A percentile compares a stretch with the other conserved stretches of the same genome.
Conservation (phyloP, 306 rosid genomes). For the Heteromeles arbutifolia region DNA sequence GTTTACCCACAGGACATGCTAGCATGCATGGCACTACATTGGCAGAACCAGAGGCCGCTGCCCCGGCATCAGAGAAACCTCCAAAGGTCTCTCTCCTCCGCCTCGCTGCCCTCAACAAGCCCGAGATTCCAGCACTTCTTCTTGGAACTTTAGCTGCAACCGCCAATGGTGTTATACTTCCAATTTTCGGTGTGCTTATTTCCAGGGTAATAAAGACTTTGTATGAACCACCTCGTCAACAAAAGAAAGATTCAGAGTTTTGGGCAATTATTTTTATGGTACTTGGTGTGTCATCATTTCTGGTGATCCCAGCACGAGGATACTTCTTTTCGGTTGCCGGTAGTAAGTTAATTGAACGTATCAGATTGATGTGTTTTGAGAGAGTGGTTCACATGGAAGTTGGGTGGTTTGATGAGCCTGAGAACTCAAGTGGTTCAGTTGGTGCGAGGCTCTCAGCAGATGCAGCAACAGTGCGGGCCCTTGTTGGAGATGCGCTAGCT, state of each 20-base stretch:
- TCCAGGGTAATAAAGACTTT: constrained; percentile 61
- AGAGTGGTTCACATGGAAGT: constrained; percentile 74
- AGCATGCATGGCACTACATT: constrained; percentile 29
- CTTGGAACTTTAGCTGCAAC: constrained; percentile 55
- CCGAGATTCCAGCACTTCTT: constrained; percentile 69
- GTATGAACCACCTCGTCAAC: constrained; percentile 46
- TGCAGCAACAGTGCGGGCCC: constrained; percentile 71
- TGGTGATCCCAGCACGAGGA: constrained; percentile 38
- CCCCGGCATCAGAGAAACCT: constrained; percentile 15
- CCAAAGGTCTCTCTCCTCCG: constrained; percentile 54
- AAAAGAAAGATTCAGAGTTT: constrained; percentile 55
- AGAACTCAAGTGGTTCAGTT: constrained; percentile 64
- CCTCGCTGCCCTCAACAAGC: constrained; percentile 80
- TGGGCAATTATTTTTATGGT: constrained; percentile 57
- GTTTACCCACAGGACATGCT: constrained; percentile 53
- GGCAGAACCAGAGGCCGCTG: constrained; percentile 10
- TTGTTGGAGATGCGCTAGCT: constrained; percentile 71
- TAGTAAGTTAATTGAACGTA: constrained; percentile 61
- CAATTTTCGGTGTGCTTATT: constrained; percentile 52
- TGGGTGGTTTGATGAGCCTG: constrained; percentile 83
- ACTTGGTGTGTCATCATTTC: constrained; percentile 46
- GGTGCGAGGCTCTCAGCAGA: constrained; percentile 87
- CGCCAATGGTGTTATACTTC: constrained; percentile 52
- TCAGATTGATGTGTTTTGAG: constrained; percentile 63
- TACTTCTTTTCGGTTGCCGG: constrained; percentile 83